Evolutionary conservation across 495 filamentous ascomycete genomes (phyloP), one percentile per base, ranked within the genome.

Genomic region (Tetracladium setigerum): DNA sequence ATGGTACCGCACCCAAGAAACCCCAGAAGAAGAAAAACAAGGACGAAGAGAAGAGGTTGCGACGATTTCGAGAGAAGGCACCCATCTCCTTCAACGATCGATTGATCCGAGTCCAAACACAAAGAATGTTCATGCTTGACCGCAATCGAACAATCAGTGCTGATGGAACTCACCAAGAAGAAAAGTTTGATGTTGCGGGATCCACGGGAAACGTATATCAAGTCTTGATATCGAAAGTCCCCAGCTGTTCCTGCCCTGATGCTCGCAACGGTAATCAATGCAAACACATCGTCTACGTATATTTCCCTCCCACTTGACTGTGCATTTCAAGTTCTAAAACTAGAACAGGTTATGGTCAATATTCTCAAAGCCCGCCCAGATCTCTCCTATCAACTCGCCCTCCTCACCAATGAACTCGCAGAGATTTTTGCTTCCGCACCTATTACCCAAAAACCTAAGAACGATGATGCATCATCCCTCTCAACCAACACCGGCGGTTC

Each of bases 131-230:
- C 22, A 31, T 59, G 2, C 47, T 59, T 43, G 46, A 59, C 19
- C 41, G 56, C 11, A 46, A 51, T 9, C 43, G 44, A 38, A 47
- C 22, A 10, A 38, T 30, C 2, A 50, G 49, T 43, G 37, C 11
- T 7, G 47, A 49, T 43, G 47, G 41, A 1, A 43, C 45, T 14
- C 22, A 54, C 35, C 67, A 68, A 7, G 59, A 67, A 32, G 71
- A 74, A 49, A 65, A 56, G 1, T 77, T 91, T 54, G 74, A 83
- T 31, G 66, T 94, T 40, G 81, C 82, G 12, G 87, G 87, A 18
- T 75, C 82, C 6, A 87, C 81, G 3, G 86, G 86, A 5, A 88
- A 89, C 54, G 66, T 90, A 38, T 94, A 94, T 66, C 77, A 67
- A 9, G 64, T 74, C 16, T 55, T 56, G 13, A 59, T 76, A 33